A percentile compares a stretch with the other conserved stretches of the same genome.
These are phyloP conservation scores for Neonothopanus nambi DNA, from an alignment of 1,284 basidiomycete species.

Conservation along the genomic window DNA sequence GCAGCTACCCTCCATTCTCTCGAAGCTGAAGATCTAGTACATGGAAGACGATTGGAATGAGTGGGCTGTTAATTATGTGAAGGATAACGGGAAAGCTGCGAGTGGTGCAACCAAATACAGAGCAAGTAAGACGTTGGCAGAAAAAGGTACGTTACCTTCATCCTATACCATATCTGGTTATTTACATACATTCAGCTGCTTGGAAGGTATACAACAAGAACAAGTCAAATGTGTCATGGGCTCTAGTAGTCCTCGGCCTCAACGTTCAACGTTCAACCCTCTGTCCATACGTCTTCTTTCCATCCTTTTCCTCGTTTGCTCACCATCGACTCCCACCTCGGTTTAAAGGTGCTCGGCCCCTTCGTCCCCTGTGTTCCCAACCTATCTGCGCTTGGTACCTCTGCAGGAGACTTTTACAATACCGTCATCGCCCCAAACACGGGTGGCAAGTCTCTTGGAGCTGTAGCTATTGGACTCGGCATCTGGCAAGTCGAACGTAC, in stretches of 20 bases:
- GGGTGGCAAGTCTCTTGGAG: slow-evolving; percentile 16
- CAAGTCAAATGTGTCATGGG: no score
- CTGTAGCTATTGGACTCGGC: slow-evolving; percentile 19
- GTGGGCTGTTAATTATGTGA: no score
- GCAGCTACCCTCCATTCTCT: slow-evolving; percentile 43
- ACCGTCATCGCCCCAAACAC: slow-evolving; percentile 18
- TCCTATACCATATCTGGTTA: neutral
- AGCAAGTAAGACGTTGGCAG: slow-evolving; percentile 49
- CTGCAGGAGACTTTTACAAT: slow-evolving; percentile 26
- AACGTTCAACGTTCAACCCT: no score
- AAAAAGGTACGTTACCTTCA: slow-evolving; percentile 33
- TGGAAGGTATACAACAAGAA: no score
- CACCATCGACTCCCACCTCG: no score
- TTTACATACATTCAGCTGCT: no score
- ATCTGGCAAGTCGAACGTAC: no score
- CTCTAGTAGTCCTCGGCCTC: no score
- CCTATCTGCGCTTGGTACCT: slow-evolving; percentile 28
- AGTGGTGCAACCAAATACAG: slow-evolving; percentile 34
- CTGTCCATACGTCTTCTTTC: no score
- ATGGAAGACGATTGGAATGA: no score
- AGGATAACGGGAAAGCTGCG: slow-evolving; percentile 45
- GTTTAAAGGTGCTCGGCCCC: slow-evolving; percentile 37
- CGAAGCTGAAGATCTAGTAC: slow-evolving; percentile 32
- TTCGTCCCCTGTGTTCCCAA: slow-evolving; percentile 27
- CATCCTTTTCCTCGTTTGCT: no score